These are phyloP conservation scores for Chaetoscypha palmicola DNA, from an alignment of 2,329 filamentous ascomycete species.

Conservation along the genomic window DNA sequence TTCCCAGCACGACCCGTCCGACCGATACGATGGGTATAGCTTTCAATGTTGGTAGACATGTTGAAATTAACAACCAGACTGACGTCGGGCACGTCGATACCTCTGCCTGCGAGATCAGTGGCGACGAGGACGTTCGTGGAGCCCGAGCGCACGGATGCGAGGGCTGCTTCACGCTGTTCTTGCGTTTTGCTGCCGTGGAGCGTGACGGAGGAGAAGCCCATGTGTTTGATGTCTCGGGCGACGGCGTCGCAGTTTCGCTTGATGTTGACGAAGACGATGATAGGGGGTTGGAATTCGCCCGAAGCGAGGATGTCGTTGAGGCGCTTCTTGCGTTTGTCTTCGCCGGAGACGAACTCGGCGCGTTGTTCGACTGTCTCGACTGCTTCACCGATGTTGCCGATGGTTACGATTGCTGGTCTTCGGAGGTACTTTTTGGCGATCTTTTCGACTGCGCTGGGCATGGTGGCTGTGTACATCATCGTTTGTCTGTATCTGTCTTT, in stretches of 20 bases:
- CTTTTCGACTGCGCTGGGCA: conserved; percentile 85
- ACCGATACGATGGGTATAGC: conserved; percentile 93
- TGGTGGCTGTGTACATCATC: conserved; percentile 99
- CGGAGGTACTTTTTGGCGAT: conserved; percentile 97
- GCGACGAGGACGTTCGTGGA: conserved; percentile 84
- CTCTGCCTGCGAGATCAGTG: conserved; percentile 89
- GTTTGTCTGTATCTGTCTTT: conserved; percentile 86
- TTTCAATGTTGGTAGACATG: conserved; percentile 90
- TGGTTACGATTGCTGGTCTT: conserved; percentile 86
- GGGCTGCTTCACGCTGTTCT: conserved; percentile 90
- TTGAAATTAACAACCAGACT: conserved; percentile 97
- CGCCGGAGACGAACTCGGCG: conserved; percentile 81
- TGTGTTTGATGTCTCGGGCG: conserved; percentile 85
- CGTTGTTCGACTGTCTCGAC: conserved; percentile 97
- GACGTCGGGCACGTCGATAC: conserved; percentile 96
- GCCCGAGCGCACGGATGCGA: conserved; percentile 76
- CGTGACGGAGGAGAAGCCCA: conserved; percentile 85
- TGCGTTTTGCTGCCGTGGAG: conserved; percentile 95
- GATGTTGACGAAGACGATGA: conserved; percentile 99
- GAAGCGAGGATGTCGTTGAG: conserved; percentile 83
- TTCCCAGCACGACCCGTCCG: conserved; percentile 97
- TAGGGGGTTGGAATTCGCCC: conserved; percentile 74
- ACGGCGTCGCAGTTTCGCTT: conserved; percentile 97
- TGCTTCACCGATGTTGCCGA: conserved; percentile 89
- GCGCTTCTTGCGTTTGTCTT: conserved; percentile 95